Base-by-base conservation (phyloP, 108 stramenopile species). In the Cyclostephanos invisitatus region DNA sequence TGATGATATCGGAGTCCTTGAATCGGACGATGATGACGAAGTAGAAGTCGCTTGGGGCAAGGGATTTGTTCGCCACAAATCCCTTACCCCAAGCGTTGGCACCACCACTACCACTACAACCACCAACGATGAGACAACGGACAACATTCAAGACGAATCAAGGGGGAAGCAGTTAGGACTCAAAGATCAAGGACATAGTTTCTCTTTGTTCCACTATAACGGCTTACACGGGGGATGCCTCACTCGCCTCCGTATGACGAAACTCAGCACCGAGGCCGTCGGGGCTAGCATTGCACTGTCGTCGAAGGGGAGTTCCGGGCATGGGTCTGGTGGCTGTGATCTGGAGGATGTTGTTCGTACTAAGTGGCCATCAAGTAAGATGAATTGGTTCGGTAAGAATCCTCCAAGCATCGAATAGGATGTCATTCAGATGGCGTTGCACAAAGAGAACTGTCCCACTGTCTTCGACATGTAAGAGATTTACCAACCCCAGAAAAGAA, bases 121-220 rank as follows among this genome's bases (percentile, higher is more conserved):
- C 51, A 49, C 17, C 22, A 22, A 49, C 27, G 32, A 15, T 7
- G 60, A 29, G 60, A 71, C 28, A 28, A 12, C 62, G 36, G 56
- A 42, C 24, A 17, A 20, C 25, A 15, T 18, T 25, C 35, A 64
- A 64, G 20, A 28, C 32, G 12, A 51, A 28, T 12, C 3, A 0
- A 56, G 22, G 21, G 44, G 32, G 12, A 28, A 20, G 0, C 55
- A 59, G 20, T 57, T 70, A 12, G 68, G 78, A 22, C 72, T 81
- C 37, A 83, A 84, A 78, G 46, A 50, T 27, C 70, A 72, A 74
- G 86, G 84, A 11, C 54, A 35, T 35, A 60, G 62, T 14, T 82
- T 94, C 73, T 67, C 73, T 46, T 51, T 91, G 4, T 88, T 73
- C 68, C 90, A 94, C 69, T 93, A 90, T 77, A 93, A 93, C 79